Percentiles rank a stretch among this genome's conserved stretches.
Conservation (phyloP, 2,329 filamentous ascomycete species). For the Trichoderma simmonsii region DNA sequence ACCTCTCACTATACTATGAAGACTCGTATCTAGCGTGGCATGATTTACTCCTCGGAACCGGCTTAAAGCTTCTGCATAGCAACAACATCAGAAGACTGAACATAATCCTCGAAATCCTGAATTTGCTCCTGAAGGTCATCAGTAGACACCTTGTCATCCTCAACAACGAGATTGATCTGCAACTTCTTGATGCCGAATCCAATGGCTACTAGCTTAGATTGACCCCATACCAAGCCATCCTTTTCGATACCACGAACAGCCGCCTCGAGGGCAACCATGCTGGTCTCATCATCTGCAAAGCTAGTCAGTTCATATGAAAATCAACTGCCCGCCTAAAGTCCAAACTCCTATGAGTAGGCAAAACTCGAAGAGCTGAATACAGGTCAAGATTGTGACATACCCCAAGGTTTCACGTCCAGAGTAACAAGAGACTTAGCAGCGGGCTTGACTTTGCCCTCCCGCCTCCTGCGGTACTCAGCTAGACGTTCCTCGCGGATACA, state of each 20-base stretch:
- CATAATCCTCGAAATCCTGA: conserved; percentile 80
- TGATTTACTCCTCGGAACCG: background rate
- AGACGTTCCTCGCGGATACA: background rate
- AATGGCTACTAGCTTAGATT: conserved; percentile 80
- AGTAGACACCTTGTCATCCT: conserved; percentile 92
- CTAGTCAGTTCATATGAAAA: background rate
- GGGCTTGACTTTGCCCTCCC: background rate
- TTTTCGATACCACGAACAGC: conserved; percentile 79
- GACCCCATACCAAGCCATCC: conserved; percentile 96
- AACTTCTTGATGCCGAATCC: conserved; percentile 99
- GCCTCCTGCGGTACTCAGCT: background rate
- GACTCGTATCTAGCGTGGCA: background rate
- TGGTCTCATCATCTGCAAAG: background rate
- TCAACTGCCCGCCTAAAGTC: background rate
- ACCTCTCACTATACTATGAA: background rate
- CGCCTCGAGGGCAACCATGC: conserved; percentile 69
- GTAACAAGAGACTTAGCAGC: background rate
- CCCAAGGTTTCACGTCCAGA: background rate
- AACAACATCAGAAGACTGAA: conserved; percentile 88
- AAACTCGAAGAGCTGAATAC: background rate
- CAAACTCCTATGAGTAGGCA: too few species aligned
- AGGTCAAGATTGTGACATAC: background rate
- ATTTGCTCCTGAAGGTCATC: conserved; percentile 87
- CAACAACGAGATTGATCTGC: conserved; percentile 94
- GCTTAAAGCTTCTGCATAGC: conserved; percentile 73